A percentile compares a stretch with the other conserved stretches of the same genome.
phyloP scores from a whole-genome alignment of 305 asterid genomes.

The Fraxinus ornus region DNA sequence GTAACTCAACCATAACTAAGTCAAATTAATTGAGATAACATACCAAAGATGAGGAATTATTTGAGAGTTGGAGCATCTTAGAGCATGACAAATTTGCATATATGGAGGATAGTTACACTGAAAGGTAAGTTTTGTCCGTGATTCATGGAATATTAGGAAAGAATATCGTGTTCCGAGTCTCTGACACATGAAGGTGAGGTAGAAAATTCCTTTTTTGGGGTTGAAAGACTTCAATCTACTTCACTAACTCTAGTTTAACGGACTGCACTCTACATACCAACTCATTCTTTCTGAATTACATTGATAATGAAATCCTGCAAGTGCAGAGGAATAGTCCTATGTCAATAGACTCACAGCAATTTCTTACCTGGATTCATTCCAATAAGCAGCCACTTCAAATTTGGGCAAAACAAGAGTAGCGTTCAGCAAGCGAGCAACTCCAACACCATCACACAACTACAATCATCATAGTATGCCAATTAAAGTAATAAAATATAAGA shows the following conservation, averaged over 20 bases:
- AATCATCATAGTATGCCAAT: constrained; percentile 17
- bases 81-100: not conserved
- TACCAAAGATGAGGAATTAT: not conserved
- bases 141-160: not conserved
- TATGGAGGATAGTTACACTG: not conserved
- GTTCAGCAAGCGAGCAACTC: constrained; percentile 88
- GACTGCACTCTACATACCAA: not conserved
- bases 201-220: not conserved
- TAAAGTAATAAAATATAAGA: constrained; percentile 9
- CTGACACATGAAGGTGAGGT: not conserved
- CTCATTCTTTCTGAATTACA: not conserved
- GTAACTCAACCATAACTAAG: not conserved
- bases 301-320: constrained; percentile 1
- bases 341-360: not conserved
- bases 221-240: not conserved
- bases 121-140: not conserved
- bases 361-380: constrained; percentile 90
- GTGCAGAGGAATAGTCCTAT: not conserved
- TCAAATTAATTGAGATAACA: not conserved
- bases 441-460: constrained; percentile 99
- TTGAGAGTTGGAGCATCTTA: not conserved
- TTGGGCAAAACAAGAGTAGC: constrained; percentile 97
- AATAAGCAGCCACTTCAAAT: constrained; percentile 95
- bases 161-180: not conserved
- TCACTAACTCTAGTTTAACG: not conserved